These are phyloP conservation scores for Anethum foeniculum DNA, from an alignment of 140 eudicot species.

Conservation along the genomic window DNA sequence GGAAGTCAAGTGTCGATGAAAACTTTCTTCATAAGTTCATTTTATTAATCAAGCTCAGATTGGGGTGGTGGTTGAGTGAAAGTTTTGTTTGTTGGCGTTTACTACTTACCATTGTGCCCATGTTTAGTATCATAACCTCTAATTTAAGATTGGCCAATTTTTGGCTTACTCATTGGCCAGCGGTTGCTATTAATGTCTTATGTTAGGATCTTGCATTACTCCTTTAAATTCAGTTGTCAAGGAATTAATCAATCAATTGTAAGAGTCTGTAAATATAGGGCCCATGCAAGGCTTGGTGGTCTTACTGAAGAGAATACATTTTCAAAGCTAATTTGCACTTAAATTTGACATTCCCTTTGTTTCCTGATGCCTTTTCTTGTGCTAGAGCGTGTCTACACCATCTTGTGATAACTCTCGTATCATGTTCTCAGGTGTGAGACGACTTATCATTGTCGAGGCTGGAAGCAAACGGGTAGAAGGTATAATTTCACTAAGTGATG, in stretches of 20 bases:
- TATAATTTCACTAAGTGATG: conserved; percentile 64
- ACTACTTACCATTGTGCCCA: not conserved
- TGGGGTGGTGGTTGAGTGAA: not conserved
- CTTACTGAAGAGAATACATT: not conserved
- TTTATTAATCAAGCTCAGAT: not conserved
- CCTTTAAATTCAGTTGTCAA: not conserved
- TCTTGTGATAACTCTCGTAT: not conserved
- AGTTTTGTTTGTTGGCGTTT: not conserved
- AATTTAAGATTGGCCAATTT: not conserved
- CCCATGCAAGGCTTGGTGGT: not conserved
- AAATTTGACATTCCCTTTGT: not conserved
- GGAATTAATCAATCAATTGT: not conserved
- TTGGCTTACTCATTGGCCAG: not conserved
- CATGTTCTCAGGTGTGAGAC: conserved; percentile 58
- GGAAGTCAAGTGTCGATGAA: not conserved
- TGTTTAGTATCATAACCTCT: not conserved
- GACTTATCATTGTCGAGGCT: conserved; percentile 86
- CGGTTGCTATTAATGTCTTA: not conserved
- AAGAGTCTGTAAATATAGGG: not conserved
- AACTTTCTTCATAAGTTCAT: not conserved
- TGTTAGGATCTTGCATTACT: not conserved
- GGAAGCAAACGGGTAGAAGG: conserved; percentile 98
- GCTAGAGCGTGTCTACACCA: not conserved
- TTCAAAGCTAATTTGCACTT: not conserved
- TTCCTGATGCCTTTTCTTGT: not conserved